Percentiles rank a stretch among this genome's conserved stretches.
These are phyloP conservation scores for Trametes maxima DNA, from an alignment of 768 basidiomycete genomes.

Conservation along the genomic window DNA sequence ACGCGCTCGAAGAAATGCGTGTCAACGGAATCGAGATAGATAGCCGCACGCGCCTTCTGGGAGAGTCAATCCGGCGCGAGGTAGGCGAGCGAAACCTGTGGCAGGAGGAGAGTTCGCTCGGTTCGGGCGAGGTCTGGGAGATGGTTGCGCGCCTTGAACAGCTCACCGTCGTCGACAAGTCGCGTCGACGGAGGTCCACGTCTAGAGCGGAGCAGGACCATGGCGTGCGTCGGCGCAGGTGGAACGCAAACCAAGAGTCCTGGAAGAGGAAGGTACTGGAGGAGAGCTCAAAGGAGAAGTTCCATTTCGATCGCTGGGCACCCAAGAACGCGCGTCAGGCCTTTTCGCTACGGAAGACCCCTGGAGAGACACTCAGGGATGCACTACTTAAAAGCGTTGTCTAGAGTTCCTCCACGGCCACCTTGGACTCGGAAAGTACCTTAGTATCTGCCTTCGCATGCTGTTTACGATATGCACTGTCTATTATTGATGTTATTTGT, in stretches of 20 bases:
- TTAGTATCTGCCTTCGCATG: neutral
- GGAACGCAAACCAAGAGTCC: constrained; percentile 7
- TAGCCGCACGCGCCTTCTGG: constrained; percentile 56
- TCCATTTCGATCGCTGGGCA: neutral
- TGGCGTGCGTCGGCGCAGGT: neutral
- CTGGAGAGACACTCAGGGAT: neutral
- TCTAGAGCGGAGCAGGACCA: neutral
- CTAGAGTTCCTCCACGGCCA: too few species aligned
- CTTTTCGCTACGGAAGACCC: neutral
- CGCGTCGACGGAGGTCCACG: neutral
- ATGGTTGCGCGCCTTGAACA: constrained; percentile 56
- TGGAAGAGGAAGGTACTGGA: constrained; percentile 11
- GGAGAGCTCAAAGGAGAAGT: constrained; percentile 5
- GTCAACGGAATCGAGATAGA: constrained; percentile 76
- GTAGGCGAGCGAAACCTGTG: constrained; percentile 56
- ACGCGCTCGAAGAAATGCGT: constrained; percentile 79
- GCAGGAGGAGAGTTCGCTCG: constrained; percentile 50
- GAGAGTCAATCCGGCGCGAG: constrained; percentile 65
- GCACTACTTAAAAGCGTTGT: neutral
- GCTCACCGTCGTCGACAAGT: constrained; percentile 29
- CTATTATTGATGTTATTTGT: too few species aligned
- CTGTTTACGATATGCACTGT: too few species aligned
- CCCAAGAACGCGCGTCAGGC: neutral
- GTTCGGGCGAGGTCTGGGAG: constrained; percentile 52
- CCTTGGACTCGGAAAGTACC: neutral